Base-by-base conservation (phyloP, 257 asterid species). In the Nicotiana otophora region DNA sequence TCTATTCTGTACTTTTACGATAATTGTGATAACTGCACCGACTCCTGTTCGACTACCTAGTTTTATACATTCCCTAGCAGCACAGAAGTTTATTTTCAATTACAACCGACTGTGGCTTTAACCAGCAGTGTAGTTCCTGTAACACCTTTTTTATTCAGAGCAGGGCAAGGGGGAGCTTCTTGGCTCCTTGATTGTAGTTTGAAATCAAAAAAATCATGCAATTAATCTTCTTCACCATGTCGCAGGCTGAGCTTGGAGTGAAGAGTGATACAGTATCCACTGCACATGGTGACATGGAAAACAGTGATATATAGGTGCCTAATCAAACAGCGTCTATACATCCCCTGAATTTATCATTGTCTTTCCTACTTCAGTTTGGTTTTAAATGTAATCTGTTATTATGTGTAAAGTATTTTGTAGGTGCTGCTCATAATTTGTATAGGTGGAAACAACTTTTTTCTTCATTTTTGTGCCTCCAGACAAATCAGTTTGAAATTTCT, bases 241-340 rank as follows among this genome's bases (percentile, higher is more conserved):
- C 46, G 85, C 97, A 94, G 97, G 97, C 92, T 58, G 94, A 92
- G 87, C 92, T 88, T 80, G 84, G 83, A 17, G 60, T 83, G 0
- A 91, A 81, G 31, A 86, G 86, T 5, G 90, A 90, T 80, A 54
- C 86, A 76, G 58, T 86, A 23, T 68, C 85, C 5, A 66, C 89
- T 65, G 75, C 86, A 63, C 48, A 12, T 33, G 53, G 39, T 15
- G 82, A 12, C 65, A 14, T 83, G 65, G 88, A 86, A 83, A 88
- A 84, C 81, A 86, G 88, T 68, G 89, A 87, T 79, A 83, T 69
- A 82, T 86, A 64, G 63, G 23, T 60, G 58, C 39, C 39, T 60
- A 61, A 20, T 57, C 46, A 66, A 66, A 66, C 23, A 5, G 33
- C 20, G 57, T 65, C n/a, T 70, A 30, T 7, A 5, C 19, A 68